Conservation (phyloP, 2,329 filamentous ascomycete species). For the Reticulascus tulasneorum region DNA sequence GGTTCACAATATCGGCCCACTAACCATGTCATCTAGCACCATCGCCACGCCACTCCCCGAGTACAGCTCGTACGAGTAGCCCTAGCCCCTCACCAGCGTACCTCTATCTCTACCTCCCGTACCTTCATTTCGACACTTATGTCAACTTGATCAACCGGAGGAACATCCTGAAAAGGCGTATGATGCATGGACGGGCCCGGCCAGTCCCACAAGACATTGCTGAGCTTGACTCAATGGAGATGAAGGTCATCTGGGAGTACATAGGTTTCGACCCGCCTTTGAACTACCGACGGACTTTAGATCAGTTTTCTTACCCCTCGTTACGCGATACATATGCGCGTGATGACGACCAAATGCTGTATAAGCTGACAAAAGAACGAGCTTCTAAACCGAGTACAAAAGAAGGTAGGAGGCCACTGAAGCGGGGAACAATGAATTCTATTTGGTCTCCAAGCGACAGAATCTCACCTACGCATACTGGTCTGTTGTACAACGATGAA, state of each 20-base stretch:
- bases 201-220: slow-evolving; percentile 53
- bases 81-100: slow-evolving; percentile 19
- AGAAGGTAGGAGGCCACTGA: slow-evolving; percentile 10
- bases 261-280: slow-evolving; percentile 57
- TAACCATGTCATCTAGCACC: slow-evolving; percentile 26
- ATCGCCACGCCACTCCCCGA: slow-evolving; percentile 25
- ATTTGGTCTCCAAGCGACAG: slow-evolving; percentile 5
- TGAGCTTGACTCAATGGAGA: slow-evolving; percentile 51
- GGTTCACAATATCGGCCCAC: background rate
- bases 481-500: slow-evolving; percentile 11
- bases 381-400: slow-evolving; percentile 12
- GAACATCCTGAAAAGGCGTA: slow-evolving; percentile 47
- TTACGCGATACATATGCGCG: slow-evolving; percentile 55
- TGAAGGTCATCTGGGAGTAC: slow-evolving; percentile 60
- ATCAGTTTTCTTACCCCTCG: slow-evolving; percentile 61
- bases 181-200: slow-evolving; percentile 49
- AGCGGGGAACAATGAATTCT: slow-evolving; percentile 11
- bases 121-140: slow-evolving; percentile 64
- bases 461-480: slow-evolving; percentile 8
- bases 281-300: slow-evolving; percentile 58
- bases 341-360: slow-evolving; percentile 65
- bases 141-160: slow-evolving; percentile 52
- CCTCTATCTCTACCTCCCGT: slow-evolving; percentile 52
- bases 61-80: background rate
- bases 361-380: slow-evolving; percentile 57